Percentiles rank a stretch among this genome's conserved stretches.
These are phyloP conservation scores for Sclerotiophoma versabilis DNA, from an alignment of 2,329 filamentous ascomycete genomes.

Conservation along the genomic window DNA sequence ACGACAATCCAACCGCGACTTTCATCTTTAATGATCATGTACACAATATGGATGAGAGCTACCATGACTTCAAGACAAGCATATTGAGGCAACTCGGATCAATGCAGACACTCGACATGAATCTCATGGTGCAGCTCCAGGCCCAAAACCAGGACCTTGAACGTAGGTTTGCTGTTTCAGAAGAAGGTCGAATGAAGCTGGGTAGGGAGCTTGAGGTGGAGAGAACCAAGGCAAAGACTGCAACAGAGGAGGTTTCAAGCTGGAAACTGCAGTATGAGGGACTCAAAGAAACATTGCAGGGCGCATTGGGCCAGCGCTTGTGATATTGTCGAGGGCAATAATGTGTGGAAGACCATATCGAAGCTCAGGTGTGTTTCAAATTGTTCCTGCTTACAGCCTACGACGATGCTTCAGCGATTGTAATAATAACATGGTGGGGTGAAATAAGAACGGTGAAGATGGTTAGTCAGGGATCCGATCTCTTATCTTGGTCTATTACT, in stretches of 20 bases:
- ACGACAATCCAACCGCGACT: not conserved
- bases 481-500: too few relatives aligned
- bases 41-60: conserved; percentile 3
- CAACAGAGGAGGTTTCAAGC: not conserved
- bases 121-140: not conserved
- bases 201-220: not conserved
- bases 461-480: too few relatives aligned
- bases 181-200: not conserved
- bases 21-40: not conserved
- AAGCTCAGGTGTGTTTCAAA: too few relatives aligned
- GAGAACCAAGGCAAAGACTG: not conserved
- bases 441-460: too few relatives aligned
- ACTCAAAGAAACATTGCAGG: not conserved
- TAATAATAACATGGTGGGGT: too few relatives aligned
- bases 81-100: not conserved
- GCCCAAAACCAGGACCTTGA: not conserved
- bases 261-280: conserved; percentile 8
- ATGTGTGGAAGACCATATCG: too few relatives aligned
- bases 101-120: not conserved
- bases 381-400: too few relatives aligned
- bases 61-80: conserved; percentile 6
- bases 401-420: too few relatives aligned
- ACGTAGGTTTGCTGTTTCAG: not conserved
- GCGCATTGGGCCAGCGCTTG: not conserved
- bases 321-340: not conserved